phyloP scores from a whole-genome alignment of 164 flowering plant genomes.

The Hamamelis virginiana region DNA sequence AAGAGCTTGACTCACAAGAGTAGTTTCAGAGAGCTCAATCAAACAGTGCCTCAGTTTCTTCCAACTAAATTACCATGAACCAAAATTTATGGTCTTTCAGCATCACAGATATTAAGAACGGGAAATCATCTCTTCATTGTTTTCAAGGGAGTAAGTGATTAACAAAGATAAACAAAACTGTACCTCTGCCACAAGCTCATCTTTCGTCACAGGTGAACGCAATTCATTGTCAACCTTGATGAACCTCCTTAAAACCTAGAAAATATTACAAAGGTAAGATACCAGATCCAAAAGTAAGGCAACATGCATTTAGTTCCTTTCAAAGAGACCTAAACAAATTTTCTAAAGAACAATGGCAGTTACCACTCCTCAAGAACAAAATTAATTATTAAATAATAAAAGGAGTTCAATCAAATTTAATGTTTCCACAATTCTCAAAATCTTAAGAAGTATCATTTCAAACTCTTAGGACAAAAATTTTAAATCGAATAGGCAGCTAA shows the following conservation, averaged over 20 bases:
- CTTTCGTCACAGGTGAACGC: slow-evolving; percentile 71
- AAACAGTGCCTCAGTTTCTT: background rate
- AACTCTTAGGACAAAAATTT: too few relatives aligned
- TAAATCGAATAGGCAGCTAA: too few relatives aligned
- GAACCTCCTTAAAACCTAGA: slow-evolving; percentile 65
- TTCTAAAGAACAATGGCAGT: too few relatives aligned
- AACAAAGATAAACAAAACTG: slow-evolving; percentile 15
- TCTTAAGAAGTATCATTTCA: too few relatives aligned
- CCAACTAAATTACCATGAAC: background rate
- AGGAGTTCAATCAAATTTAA: too few relatives aligned
- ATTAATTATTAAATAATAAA: too few relatives aligned
- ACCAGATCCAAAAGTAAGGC: background rate
- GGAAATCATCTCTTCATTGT: background rate
- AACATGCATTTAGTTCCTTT: background rate
- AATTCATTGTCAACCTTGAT: slow-evolving; percentile 55
- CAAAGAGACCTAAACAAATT: background rate
- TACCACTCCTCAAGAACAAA: too few relatives aligned
- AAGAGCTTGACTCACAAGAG: background rate
- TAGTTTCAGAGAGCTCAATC: background rate
- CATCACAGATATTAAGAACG: background rate
- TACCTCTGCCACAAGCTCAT: slow-evolving; percentile 89
- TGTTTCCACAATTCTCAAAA: too few relatives aligned
- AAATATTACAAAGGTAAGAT: background rate
- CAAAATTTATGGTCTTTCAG: background rate
- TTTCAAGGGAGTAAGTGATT: background rate